These are phyloP conservation scores for Acacia acuminata DNA, from an alignment of 306 rosid genomes.

Conservation along the genomic window DNA sequence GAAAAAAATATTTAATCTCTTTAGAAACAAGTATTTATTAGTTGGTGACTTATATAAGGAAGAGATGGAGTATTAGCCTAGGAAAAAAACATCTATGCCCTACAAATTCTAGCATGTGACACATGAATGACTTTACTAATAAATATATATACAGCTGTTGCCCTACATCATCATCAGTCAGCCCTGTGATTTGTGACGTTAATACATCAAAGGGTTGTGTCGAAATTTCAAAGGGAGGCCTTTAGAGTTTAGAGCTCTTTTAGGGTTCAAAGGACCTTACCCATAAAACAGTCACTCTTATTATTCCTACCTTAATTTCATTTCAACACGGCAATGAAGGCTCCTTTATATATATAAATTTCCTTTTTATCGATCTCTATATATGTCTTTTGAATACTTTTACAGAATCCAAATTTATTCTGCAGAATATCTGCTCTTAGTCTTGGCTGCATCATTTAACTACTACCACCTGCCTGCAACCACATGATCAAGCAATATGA, in stretches of 20 bases:
- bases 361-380: not conserved
- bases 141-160: no score
- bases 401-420: not conserved
- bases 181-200: not conserved
- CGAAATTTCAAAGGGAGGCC: not conserved
- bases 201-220: not conserved
- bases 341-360: not conserved
- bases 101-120: no score
- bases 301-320: not conserved
- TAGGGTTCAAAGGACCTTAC: not conserved
- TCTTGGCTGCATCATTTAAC: not conserved
- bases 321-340: not conserved
- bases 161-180: not conserved
- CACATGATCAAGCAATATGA: not conserved
- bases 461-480: not conserved
- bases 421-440: not conserved
- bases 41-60: no score
- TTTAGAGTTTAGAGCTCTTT: not conserved
- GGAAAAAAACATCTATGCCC: no score
- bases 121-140: no score
- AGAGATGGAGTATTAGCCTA: not conserved
- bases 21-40: no score
- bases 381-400: not conserved
- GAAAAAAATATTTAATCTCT: no score
- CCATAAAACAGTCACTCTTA: not conserved